Base-by-base conservation (phyloP, 768 basidiomycete genomes). In the Boletus subcaerulescens region DNA sequence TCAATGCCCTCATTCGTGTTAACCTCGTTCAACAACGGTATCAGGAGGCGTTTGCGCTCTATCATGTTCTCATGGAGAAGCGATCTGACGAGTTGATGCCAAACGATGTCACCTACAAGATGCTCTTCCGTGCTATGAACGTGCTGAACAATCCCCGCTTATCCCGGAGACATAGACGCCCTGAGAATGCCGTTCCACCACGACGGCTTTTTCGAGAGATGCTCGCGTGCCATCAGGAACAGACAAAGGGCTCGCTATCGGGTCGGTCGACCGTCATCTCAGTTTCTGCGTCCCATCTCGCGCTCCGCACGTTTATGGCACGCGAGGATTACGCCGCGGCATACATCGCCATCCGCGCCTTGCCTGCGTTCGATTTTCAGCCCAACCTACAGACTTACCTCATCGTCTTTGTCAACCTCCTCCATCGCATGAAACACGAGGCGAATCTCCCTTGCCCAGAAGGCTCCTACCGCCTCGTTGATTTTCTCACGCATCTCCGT, bases 291-390 rank as follows among this genome's bases (percentile, higher is more conserved):
- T 61, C 83, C 36, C 76, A 76, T 57, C 60, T 73, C 26, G 73
- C 75, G 1, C 68, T 84, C 5, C 74, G 74, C n/a, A 68, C 74
- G 0, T 80, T 81, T 58, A 64, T 84, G 50, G 63, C 62, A 0
- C 60, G 66, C 11, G 66, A 68, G 3, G 83, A 84, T 65, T 83
- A 80, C 53, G 65, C 77, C 12, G 82, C 72, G 1, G 80, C 79
- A 1, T 73, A 73, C 56, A 61, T 78, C 44, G 67, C 67, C 17
- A 53, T 84, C 10, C 68, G 65, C 22, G 57, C 72, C 10, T 70
- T 76, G 51, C 38, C 45, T 15, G 46, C 55, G 0, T 65, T 73
- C 33, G 62, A 65, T 2, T 61, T 77, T 13, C 58, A 60, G 1
- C 61, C 75, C 13, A 73, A 71, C 32, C 58, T 71, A 8, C 68